Evolutionary conservation across 2,329 filamentous ascomycete genomes (phyloP).

Genomic region (Trichoderma asperellum): DNA sequence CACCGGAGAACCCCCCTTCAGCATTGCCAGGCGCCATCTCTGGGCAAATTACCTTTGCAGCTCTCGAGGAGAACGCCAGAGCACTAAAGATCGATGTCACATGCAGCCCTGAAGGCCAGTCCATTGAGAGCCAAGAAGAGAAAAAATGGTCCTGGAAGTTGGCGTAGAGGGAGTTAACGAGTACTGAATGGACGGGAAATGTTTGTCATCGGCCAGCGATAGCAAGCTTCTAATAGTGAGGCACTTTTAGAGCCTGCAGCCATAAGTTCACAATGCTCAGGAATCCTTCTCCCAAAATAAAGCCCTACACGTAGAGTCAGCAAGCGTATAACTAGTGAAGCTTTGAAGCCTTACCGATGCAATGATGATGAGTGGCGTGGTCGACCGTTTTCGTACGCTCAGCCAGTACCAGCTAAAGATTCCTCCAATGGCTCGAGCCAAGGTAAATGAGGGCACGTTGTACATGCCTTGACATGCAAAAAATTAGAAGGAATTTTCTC

Average conservation of each 20-base stretch:
- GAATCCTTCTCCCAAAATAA: constrained; percentile 91
- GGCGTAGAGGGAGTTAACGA: constrained; percentile 40
- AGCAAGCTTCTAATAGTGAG: constrained; percentile 61
- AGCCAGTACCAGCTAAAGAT: constrained; percentile 76
- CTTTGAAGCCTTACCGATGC: constrained; percentile 59
- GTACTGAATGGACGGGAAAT: neutral
- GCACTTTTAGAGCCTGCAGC: constrained; percentile 75
- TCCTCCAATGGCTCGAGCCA: constrained; percentile 84
- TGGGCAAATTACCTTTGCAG: constrained; percentile 72
- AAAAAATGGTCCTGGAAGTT: constrained; percentile 57
- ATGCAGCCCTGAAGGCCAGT: constrained; percentile 56
- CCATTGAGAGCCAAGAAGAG: constrained; percentile 37
- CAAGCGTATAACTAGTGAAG: neutral
- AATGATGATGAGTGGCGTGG: constrained; percentile 84
- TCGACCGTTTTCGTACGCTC: constrained; percentile 54
- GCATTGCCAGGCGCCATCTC: constrained; percentile 62
- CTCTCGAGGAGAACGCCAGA: constrained; percentile 70
- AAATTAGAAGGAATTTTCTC: neutral
- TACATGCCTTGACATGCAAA: constrained; percentile 74
- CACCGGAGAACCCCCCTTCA: constrained; percentile 55
- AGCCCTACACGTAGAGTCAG: constrained; percentile 56
- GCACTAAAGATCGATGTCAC: constrained; percentile 66
- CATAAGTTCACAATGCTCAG: constrained; percentile 88
- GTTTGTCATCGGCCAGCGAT: neutral
- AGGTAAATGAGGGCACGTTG: constrained; percentile 93